A percentile compares a stretch with the other conserved stretches of the same genome.
These are phyloP conservation scores for Staphylotrichum longicolle DNA, from an alignment of 495 filamentous ascomycete genomes.

Conservation along the genomic window DNA sequence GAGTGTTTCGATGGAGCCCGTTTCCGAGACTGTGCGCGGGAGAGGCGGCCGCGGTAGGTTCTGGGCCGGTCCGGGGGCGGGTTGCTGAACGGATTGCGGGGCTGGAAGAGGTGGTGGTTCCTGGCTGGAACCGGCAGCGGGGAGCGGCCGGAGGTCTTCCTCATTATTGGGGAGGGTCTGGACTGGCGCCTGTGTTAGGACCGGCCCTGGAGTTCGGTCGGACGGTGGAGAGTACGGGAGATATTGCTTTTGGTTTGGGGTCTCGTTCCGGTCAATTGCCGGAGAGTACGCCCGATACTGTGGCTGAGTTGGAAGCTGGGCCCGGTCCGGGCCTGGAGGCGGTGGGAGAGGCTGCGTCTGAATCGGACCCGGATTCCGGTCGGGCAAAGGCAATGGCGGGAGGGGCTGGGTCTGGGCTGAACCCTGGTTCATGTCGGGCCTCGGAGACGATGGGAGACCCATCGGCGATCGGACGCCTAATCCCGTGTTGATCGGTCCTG, in stretches of 20 bases:
- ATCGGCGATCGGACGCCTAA: slow-evolving; percentile 20
- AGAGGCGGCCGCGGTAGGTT: background rate
- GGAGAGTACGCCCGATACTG: slow-evolving; percentile 2
- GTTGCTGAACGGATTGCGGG: background rate
- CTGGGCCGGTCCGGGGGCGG: too few species aligned
- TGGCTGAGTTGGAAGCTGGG: background rate
- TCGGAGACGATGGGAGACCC: slow-evolving; percentile 16
- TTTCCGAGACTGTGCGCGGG: slow-evolving; percentile 10
- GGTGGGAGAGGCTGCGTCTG: background rate
- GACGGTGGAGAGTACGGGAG: slow-evolving; percentile 12
- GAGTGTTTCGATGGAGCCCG: slow-evolving; percentile 14
- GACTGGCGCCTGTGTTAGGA: background rate
- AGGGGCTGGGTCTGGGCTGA: slow-evolving; percentile 2
- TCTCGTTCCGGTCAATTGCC: background rate
- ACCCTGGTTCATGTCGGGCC: slow-evolving; percentile 6
- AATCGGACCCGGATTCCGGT: background rate
- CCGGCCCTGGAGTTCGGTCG: background rate
- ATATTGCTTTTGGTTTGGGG: slow-evolving; percentile 1
- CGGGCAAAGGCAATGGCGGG: background rate
- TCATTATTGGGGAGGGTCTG: slow-evolving; percentile 14
- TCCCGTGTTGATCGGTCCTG: slow-evolving; percentile 14
- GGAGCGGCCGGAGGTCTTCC: background rate
- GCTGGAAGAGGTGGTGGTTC: background rate
- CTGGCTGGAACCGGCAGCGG: background rate
- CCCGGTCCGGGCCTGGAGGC: background rate